phyloP scores from a whole-genome alignment of 305 asterid species.

The Fraxinus sp. region DNA sequence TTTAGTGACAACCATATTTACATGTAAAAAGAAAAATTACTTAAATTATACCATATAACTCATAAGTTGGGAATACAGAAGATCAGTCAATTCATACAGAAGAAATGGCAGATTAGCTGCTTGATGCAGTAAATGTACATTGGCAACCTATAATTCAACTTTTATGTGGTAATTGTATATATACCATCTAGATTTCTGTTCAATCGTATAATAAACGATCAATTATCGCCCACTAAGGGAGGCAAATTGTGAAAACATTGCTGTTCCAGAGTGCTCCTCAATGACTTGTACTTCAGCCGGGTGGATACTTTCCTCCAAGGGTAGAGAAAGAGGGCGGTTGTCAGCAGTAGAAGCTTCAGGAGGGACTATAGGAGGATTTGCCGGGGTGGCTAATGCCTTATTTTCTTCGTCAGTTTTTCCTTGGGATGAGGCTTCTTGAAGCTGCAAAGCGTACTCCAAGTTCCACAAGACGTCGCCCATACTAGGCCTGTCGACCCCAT shows the following conservation, averaged over 20 bases:
- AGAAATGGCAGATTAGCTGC: not conserved
- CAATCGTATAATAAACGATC: not conserved
- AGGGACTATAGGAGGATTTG: conserved; percentile 23
- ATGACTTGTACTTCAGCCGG: conserved; percentile 42
- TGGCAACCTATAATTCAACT: not conserved
- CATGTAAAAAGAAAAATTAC: not conserved
- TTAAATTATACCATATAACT: not conserved
- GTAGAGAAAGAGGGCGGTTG: conserved; percentile 25
- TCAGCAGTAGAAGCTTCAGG: conserved; percentile 27
- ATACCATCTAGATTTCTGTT: not conserved
- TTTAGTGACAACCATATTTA: not conserved
- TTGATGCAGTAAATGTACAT: not conserved
- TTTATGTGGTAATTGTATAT: not conserved
- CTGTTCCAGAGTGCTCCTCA: conserved; percentile 81
- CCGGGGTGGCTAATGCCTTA: conserved; percentile 16
- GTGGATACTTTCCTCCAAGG: conserved; percentile 25
- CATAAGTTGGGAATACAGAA: not conserved
- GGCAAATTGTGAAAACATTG: conserved; percentile 69
- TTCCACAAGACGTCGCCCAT: conserved; percentile 73
- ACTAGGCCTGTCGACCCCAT: conserved; percentile 60
- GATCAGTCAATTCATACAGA: not conserved
- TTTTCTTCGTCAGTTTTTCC: conserved; percentile 59
- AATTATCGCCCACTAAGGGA: conserved; percentile 62
- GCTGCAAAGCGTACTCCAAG: conserved; percentile 56
- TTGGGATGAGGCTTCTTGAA: conserved; percentile 56